Evolutionary conservation across 176 grass and related monocot species (phyloP), one percentile per base, ranked within the genome.

Genomic region (barley (Hordeum vulgare)): DNA sequence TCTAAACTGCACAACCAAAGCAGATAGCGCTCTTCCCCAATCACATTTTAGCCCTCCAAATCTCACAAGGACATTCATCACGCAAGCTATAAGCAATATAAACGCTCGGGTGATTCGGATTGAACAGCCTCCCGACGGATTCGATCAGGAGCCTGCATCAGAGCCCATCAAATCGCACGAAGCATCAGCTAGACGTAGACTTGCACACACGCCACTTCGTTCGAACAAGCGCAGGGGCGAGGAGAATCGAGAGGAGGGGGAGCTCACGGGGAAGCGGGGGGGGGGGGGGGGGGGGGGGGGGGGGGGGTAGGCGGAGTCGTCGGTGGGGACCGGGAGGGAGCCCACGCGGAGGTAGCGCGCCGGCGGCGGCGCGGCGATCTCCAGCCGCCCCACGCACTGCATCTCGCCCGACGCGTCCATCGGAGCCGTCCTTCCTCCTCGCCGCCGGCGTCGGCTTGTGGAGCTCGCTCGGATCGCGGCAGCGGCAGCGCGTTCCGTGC

Each of bases 371-470:
- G 92, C 85, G 8, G 86, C 65, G 56, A 98, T 84, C 90, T 98
- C 92, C 73, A 98, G 82, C 65, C 88, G 82, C n/a, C 96, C 96
- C 51, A 95, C 93, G 89, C 96, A 98, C 85, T 86, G 93, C 71
- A 93, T 86, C 31, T 95, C 90, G 61, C 80, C 87, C 8, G 87
- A 83, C 34, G 82, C 83, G 65, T 94, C 96, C 96, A 98, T 95
- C 28, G 80, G 26, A 27, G 49, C 60, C 20, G 39, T 72, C 33
- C 13, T 29, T 74, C 17, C 6, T 34, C 64, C 28, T 33, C 31
- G 25, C 74, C 59, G 79, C 39, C 78, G 83, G 18, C 51, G 76
- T 13, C 47, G 61, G 60, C 36, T 31, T 24, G 28, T n/a, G 14
- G 29, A 9, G 79, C 34, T 33, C 20, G 39, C 51, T 34, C 61